phyloP scores from a whole-genome alignment of 2,329 filamentous ascomycete genomes.

The Magnaporthiopsis incrustans region DNA sequence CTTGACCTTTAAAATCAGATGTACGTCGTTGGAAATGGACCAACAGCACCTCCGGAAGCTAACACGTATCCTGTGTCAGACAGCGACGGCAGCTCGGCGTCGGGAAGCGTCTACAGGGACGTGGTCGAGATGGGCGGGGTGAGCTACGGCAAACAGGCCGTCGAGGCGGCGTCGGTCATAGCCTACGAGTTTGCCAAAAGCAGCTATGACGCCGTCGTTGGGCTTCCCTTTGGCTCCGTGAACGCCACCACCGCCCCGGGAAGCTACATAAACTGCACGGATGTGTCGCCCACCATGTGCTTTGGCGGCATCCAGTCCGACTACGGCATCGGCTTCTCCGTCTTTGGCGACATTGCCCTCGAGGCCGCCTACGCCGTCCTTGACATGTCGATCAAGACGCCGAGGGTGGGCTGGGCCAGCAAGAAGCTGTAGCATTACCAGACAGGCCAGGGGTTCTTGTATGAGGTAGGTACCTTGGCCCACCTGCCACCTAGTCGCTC shows the following conservation, averaged over 20 bases:
- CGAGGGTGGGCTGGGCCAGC: slow-evolving; percentile 16
- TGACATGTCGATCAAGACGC: slow-evolving; percentile 13
- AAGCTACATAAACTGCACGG: slow-evolving; percentile 39
- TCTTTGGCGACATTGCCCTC: slow-evolving; percentile 19
- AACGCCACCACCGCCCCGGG: slow-evolving; percentile 41
- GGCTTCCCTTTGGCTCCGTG: slow-evolving; percentile 21
- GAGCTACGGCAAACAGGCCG: slow-evolving; percentile 20
- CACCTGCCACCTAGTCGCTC: too few species aligned
- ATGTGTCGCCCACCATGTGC: slow-evolving; percentile 21
- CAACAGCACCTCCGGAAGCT: too few species aligned
- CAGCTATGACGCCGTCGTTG: slow-evolving; percentile 18
- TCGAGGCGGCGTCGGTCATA: slow-evolving; percentile 21
- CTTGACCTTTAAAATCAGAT: slow-evolving; percentile 22
- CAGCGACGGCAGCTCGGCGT: slow-evolving; percentile 23
- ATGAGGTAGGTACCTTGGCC: too few species aligned
- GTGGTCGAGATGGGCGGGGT: slow-evolving; percentile 22
- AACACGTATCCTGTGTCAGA: slow-evolving; percentile 6
- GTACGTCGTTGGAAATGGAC: too few species aligned
- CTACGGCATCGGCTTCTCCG: slow-evolving; percentile 16
- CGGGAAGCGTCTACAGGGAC: slow-evolving; percentile 24
- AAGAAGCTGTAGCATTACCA: slow-evolving; percentile 13
- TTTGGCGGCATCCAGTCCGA: slow-evolving; percentile 14
- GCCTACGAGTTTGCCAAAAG: slow-evolving; percentile 19
- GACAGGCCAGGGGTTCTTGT: too few species aligned
- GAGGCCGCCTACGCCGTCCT: slow-evolving; percentile 21